A percentile compares a stretch with the other conserved stretches of the same genome.
phyloP scores from a whole-genome alignment of 352 stramenopile species.

The Globisporangium perplexum region DNA sequence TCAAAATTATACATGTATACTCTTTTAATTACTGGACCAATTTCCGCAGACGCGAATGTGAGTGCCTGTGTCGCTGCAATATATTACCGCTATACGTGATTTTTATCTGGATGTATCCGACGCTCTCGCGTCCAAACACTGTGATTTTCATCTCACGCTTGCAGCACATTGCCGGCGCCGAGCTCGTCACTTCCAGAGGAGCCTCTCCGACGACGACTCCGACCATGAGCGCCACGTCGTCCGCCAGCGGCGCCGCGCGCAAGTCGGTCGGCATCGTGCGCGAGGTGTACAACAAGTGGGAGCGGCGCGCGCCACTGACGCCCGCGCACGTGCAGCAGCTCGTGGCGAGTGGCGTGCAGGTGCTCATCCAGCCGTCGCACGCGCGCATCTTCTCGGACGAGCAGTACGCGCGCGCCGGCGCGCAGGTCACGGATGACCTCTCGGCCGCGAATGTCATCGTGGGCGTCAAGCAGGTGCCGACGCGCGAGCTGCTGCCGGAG shows the following conservation, averaged over 20 bases:
- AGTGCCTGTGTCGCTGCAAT: too few species aligned
- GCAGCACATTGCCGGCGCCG: too few species aligned
- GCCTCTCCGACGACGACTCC: neutral
- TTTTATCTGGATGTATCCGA: too few species aligned
- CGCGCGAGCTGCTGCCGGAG: conserved; percentile 73
- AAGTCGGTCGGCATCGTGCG: conserved; percentile 89
- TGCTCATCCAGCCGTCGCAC: conserved; percentile 92
- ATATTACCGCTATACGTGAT: too few species aligned
- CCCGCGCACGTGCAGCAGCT: conserved; percentile 87
- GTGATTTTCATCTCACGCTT: too few species aligned
- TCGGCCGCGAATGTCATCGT: conserved; percentile 88
- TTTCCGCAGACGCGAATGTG: too few species aligned
- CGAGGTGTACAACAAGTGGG: conserved; percentile 95
- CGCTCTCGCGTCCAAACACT: too few species aligned
- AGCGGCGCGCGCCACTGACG: conserved; percentile 90
- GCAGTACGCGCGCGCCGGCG: conserved; percentile 89
- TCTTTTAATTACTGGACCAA: too few species aligned
- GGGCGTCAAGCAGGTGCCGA: conserved; percentile 93
- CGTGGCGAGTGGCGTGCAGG: conserved; percentile 71
- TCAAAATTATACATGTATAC: too few species aligned
- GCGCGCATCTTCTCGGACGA: conserved; percentile 92
- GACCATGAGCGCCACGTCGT: neutral
- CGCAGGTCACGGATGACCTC: conserved; percentile 88
- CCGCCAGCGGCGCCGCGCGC: conserved; percentile 5
- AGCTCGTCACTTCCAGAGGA: too few species aligned